Evolutionary conservation across 2,329 filamentous ascomycete species (phyloP).

Genomic region (Xylariaceae sp.): DNA sequence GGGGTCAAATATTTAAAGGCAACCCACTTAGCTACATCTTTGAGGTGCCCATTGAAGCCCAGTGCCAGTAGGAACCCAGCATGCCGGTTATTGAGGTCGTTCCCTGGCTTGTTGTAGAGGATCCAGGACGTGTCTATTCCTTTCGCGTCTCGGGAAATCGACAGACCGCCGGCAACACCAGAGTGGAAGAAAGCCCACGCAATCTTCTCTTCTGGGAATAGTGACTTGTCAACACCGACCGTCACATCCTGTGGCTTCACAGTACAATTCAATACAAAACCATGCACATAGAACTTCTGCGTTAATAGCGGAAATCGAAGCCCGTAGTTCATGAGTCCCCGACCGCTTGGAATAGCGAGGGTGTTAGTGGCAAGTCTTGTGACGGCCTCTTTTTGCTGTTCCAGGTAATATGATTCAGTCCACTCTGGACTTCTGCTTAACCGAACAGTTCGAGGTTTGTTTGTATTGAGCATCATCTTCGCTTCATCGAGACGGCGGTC

Average conservation of each 20-base stretch:
- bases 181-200: slow-evolving; percentile 99
- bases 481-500: slow-evolving; percentile 88
- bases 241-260: slow-evolving; percentile 91
- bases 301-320: slow-evolving; percentile 84
- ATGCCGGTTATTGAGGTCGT: slow-evolving; percentile 90
- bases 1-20: slow-evolving; percentile 99
- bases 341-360: slow-evolving; percentile 79
- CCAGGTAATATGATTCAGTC: slow-evolving; percentile 81
- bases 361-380: slow-evolving; percentile 82
- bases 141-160: slow-evolving; percentile 82
- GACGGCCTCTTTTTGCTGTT: slow-evolving; percentile 87
- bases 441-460: slow-evolving; percentile 71
- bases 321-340: slow-evolving; percentile 82
- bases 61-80: slow-evolving; percentile 88
- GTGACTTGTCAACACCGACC: slow-evolving; percentile 81
- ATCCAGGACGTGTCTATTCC: slow-evolving; percentile 99
- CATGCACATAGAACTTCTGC: slow-evolving; percentile 82
- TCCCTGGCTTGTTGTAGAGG: slow-evolving; percentile 85
- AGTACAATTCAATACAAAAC: slow-evolving; percentile 85
- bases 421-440: slow-evolving; percentile 69
- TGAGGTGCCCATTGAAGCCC: slow-evolving; percentile 91
- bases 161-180: slow-evolving; percentile 85
- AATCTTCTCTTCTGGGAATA: slow-evolving; percentile 92
- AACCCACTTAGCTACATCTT: slow-evolving; percentile 91
- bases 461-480: slow-evolving; percentile 76